Percentiles rank a stretch among this genome's conserved stretches.
Evolutionary conservation across 108 stramenopile genomes (phyloP).

Genomic region (Discostella pseudostelligera): DNA sequence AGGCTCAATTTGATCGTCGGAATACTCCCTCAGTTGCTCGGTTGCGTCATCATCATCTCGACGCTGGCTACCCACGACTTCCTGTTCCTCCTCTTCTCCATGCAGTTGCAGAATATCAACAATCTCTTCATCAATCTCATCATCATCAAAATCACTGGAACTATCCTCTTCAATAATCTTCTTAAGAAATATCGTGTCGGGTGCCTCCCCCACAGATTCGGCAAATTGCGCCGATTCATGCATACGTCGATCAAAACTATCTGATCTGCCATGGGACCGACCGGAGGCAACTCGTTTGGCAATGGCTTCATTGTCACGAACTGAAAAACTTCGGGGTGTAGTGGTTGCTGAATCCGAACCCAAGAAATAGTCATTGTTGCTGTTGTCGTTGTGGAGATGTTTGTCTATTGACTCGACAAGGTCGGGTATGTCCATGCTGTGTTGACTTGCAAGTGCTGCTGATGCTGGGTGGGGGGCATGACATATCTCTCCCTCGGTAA

Average conservation of each 20-base stretch:
- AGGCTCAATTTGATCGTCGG: neutral
- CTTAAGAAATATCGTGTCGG: slow-evolving; percentile 41
- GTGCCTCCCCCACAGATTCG: slow-evolving; percentile 70
- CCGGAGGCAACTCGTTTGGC: slow-evolving; percentile 8
- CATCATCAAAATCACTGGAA: slow-evolving; percentile 46
- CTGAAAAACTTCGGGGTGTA: neutral
- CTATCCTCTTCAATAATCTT: slow-evolving; percentile 61
- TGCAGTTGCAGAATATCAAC: neutral
- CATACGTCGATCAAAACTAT: slow-evolving; percentile 52
- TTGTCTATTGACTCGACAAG: neutral
- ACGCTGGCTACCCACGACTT: slow-evolving; percentile 7
- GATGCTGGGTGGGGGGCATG: slow-evolving; percentile 7
- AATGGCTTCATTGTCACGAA: slow-evolving; percentile 18
- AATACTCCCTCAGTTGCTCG: neutral
- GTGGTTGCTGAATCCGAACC: slow-evolving; percentile 3
- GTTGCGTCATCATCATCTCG: neutral
- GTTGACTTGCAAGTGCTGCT: neutral
- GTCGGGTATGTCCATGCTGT: too few species aligned
- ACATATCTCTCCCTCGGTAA: slow-evolving; percentile 16
- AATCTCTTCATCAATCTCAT: slow-evolving; percentile 52
- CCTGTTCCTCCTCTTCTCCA: slow-evolving; percentile 36
- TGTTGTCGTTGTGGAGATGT: slow-evolving; percentile 2
- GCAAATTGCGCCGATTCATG: slow-evolving; percentile 76
- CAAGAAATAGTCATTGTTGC: slow-evolving; percentile 21
- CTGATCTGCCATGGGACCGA: slow-evolving; percentile 14